Evolutionary conservation across 1,284 basidiomycete genomes (phyloP).

Genomic region (Fomes fomentarius): DNA sequence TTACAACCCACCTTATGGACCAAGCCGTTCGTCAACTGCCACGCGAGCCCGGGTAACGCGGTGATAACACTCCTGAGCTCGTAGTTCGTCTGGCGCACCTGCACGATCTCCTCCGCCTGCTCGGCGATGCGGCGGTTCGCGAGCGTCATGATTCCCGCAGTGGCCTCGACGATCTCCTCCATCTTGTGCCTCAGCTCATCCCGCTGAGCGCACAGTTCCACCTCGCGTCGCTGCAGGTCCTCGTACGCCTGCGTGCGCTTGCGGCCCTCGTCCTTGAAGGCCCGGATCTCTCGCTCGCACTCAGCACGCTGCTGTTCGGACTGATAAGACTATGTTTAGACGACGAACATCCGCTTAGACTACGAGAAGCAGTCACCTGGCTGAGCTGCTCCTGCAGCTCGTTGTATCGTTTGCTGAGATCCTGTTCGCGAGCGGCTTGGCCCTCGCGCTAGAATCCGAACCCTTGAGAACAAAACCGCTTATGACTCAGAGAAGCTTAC

Average conservation of each 20-base stretch:
- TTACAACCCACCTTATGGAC: background rate
- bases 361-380: background rate
- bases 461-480: too few relatives aligned
- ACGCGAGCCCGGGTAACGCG: background rate
- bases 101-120: background rate
- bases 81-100: background rate
- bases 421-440: background rate
- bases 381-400: background rate
- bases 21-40: background rate
- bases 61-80: background rate
- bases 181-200: background rate
- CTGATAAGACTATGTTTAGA: background rate
- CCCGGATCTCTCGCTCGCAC: background rate
- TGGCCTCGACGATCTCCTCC: background rate
- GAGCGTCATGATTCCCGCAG: constrained; percentile 1
- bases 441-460: background rate
- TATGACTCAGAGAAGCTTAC: background rate
- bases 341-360: too few relatives aligned
- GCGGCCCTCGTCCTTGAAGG: background rate
- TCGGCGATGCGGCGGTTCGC: constrained; percentile 4
- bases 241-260: background rate
- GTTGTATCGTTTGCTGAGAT: background rate
- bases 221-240: background rate
- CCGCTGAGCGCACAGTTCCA: background rate
- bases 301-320: background rate